Evolutionary conservation across 108 stramenopile genomes (phyloP).

Genomic region (Cyclotella baltica): DNA sequence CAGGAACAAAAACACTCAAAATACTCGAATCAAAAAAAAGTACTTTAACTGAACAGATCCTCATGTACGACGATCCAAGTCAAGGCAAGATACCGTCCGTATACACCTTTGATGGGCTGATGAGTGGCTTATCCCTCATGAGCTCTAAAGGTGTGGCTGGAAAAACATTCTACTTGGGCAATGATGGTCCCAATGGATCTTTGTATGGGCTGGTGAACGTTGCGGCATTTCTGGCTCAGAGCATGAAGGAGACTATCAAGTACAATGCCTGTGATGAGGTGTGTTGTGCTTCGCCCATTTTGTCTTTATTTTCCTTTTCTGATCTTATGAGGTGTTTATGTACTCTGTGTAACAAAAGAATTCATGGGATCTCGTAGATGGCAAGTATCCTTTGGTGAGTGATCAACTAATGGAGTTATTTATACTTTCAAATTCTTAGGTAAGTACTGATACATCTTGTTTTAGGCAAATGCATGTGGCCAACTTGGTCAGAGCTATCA

Average conservation of each 20-base stretch:
- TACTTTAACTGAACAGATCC: slow-evolving; percentile 20
- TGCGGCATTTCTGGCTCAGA: slow-evolving; percentile 60
- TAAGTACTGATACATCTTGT: too few species aligned
- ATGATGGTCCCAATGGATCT: slow-evolving; percentile 26
- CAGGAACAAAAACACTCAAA: slow-evolving; percentile 6
- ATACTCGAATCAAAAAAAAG: slow-evolving; percentile 19
- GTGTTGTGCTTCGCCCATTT: not conserved
- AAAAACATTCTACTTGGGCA: slow-evolving; percentile 44
- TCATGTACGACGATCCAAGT: slow-evolving; percentile 28
- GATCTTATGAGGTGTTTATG: not conserved
- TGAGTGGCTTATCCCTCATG: slow-evolving; percentile 34
- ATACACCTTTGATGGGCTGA: slow-evolving; percentile 35
- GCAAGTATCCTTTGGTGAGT: slow-evolving; percentile 41
- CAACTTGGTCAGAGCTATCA: slow-evolving; percentile 56
- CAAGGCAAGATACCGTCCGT: slow-evolving; percentile 8
- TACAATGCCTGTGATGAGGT: slow-evolving; percentile 65
- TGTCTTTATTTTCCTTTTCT: not conserved
- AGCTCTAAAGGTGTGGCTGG: slow-evolving; percentile 35
- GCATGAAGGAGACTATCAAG: slow-evolving; percentile 65
- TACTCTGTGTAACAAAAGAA: not conserved
- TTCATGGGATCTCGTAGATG: slow-evolving; percentile 29
- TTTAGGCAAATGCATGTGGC: slow-evolving; percentile 45
- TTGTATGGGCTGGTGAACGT: slow-evolving; percentile 54
- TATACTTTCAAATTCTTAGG: not conserved
- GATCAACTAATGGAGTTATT: not conserved